A percentile compares a stretch with the other conserved stretches of the same genome.
phyloP scores from a whole-genome alignment of 352 stramenopile species.

The Saprolegnia parasitica region DNA sequence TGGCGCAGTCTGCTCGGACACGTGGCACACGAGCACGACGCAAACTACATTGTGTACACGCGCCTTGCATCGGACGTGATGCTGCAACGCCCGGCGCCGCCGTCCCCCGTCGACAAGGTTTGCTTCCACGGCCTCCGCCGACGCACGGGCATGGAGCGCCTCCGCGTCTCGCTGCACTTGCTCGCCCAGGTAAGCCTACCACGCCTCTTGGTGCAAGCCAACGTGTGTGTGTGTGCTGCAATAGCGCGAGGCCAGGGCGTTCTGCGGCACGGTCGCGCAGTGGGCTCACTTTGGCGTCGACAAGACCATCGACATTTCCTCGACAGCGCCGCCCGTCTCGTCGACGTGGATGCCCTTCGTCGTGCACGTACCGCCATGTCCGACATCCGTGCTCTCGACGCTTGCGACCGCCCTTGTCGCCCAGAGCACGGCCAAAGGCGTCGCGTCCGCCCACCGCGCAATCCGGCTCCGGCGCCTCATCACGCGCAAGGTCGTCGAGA shows the following conservation, averaged over 20 bases:
- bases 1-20: not conserved
- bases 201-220: not conserved
- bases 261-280: slow-evolving; percentile 11
- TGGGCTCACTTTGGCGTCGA: slow-evolving; percentile 24
- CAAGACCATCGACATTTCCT: slow-evolving; percentile 10
- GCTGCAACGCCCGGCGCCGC: not conserved
- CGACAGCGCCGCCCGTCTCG: not conserved
- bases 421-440: not conserved
- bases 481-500: slow-evolving; percentile 3
- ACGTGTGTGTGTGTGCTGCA: too few relatives aligned
- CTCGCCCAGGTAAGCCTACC: slow-evolving; percentile 13
- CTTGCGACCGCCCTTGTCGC: slow-evolving; percentile 4
- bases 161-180: slow-evolving; percentile 22
- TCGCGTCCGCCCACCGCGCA: not conserved
- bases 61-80: not conserved
- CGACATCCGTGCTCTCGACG: slow-evolving; percentile 11
- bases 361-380: slow-evolving; percentile 4
- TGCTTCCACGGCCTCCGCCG: slow-evolving; percentile 20
- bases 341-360: slow-evolving; percentile 12
- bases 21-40: slow-evolving; percentile 8
- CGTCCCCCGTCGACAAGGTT: slow-evolving; percentile 5
- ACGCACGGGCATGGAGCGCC: slow-evolving; percentile 15
- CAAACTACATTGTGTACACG: slow-evolving; percentile 11
- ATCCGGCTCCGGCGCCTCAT: slow-evolving; percentile 11
- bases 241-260: slow-evolving; percentile 17